Percentiles rank a stretch among this genome's conserved stretches.
Evolutionary conservation across 2,329 filamentous ascomycete species (phyloP).

Genomic region (Botrytis elliptica): DNA sequence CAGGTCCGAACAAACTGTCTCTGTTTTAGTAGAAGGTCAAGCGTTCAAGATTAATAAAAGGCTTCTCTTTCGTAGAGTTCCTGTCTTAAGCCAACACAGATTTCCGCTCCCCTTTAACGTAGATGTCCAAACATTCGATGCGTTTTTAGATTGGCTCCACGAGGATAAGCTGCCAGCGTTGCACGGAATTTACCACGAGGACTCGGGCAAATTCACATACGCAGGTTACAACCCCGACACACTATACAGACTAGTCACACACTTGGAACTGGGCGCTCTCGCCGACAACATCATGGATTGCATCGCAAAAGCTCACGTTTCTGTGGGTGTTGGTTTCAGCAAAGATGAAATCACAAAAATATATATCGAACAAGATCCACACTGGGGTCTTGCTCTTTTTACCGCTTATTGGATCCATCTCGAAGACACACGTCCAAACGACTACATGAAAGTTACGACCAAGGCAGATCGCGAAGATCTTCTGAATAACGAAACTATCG

Average conservation of each 20-base stretch:
- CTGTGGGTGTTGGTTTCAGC: neutral
- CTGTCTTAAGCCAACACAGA: accelerated
- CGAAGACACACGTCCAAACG: neutral
- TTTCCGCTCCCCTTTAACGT: accelerated
- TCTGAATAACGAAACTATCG: accelerated
- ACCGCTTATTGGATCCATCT: neutral
- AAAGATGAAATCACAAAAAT: neutral
- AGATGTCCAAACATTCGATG: neutral
- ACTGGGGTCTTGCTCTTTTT: neutral
- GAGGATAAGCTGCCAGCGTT: neutral
- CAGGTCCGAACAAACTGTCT: neutral
- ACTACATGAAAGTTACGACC: neutral
- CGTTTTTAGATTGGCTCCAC: neutral
- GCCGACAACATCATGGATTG: neutral
- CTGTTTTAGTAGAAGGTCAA: accelerated
- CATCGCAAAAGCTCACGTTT: neutral
- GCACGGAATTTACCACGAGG: neutral
- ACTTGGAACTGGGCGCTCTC: accelerated
- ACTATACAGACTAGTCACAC: neutral
- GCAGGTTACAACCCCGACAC: neutral
- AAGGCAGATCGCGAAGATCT: neutral
- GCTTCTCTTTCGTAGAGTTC: neutral
- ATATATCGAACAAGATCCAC: accelerated
- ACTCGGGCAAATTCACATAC: accelerated
- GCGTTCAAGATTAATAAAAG: neutral